Evolutionary conservation across 2,329 filamentous ascomycete genomes (phyloP).

Genomic region (Aciculosporium take): DNA sequence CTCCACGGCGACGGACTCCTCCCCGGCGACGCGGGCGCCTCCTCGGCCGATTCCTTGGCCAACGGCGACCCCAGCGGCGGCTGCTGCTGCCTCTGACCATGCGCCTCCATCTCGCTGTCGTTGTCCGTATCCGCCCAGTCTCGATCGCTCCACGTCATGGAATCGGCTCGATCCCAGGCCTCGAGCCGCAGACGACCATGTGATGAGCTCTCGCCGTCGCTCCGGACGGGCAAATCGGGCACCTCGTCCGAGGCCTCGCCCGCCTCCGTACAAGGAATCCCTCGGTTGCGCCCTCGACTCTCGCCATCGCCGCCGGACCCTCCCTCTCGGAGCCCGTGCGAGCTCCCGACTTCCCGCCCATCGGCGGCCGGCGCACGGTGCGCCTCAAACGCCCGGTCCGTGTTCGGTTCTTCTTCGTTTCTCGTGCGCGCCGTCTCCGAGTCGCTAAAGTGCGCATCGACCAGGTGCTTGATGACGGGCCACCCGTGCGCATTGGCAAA

Average conservation of each 20-base stretch:
- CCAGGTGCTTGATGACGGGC: constrained; percentile 90
- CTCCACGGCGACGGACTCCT: constrained; percentile 27
- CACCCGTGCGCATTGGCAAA: constrained; percentile 96
- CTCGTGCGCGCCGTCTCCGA: constrained; percentile 43
- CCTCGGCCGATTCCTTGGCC: constrained; percentile 7
- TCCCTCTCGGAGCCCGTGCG: constrained; percentile 5
- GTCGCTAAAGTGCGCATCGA: constrained; percentile 86
- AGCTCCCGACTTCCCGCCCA: constrained; percentile 49
- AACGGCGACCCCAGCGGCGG: too few species aligned
- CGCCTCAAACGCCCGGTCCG: constrained; percentile 53
- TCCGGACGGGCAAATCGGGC: constrained; percentile 26
- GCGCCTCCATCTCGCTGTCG: constrained; percentile 24
- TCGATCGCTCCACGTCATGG: constrained; percentile 50
- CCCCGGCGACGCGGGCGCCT: constrained; percentile 3
- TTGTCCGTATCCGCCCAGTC: constrained; percentile 44
- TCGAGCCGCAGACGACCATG: constrained; percentile 8
- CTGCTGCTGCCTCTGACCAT: constrained; percentile 7
- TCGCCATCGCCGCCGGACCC: constrained; percentile 16
- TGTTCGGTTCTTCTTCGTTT: constrained; percentile 51
- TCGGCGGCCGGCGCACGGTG: constrained; percentile 41
- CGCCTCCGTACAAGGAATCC: background rate
- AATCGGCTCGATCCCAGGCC: constrained; percentile 28
- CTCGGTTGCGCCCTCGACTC: too few species aligned
- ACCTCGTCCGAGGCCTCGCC: constrained; percentile 28
- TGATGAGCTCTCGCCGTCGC: constrained; percentile 11